Base-by-base conservation (phyloP, 1,139 yeast genomes). In the Suhomyces taliae region DNA sequence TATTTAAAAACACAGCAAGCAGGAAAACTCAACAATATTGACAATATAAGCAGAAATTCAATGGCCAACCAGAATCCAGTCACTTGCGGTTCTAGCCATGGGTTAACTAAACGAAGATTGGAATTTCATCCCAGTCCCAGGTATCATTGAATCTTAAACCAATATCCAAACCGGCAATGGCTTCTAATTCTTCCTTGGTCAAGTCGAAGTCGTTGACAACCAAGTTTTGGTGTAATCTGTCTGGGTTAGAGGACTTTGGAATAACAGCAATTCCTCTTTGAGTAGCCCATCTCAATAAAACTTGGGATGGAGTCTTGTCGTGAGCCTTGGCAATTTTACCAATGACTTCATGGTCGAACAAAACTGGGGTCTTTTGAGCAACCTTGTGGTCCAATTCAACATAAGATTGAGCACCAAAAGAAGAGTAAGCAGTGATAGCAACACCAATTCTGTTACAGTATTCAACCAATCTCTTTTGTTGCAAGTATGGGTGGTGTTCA, bases 401-500 rank as follows among this genome's bases (percentile, higher is more conserved):
- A 65, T 85, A 58, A 6, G 89, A 82, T 64, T 81, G 86, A 27
- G 91, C 90, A 39, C 93, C 93, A 61, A 89, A 86, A 10, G 96
- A 86, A 8, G 96, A 88, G 76, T 90, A 90, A 27, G 86, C 97
- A 45, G 90, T 87, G 60, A 90, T 76, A 49, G 83, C 85, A 60
- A 90, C 81, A 41, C 79, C 83, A 56, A 80, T 69, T 38, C 69
- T 59, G 65, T 87, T 81, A 53, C 79, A 87, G 61, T 70, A 87
- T 57, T 84, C 77, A 52, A 89, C 67, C 64, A 89, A 75, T 55
- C 74, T 75, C 50, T 79, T 79, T 71, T 90, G 97, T 56, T 87
- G 88, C 66, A 90, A 77, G 75, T 88, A 90, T 56, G 97, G 96
- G 67, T 90, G 97, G 70, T 87, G 93, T 74, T 90, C 97, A 63